These are phyloP conservation scores for Fusarium sp. DNA, from an alignment of 2,329 filamentous ascomycete genomes.

Conservation along the genomic window DNA sequence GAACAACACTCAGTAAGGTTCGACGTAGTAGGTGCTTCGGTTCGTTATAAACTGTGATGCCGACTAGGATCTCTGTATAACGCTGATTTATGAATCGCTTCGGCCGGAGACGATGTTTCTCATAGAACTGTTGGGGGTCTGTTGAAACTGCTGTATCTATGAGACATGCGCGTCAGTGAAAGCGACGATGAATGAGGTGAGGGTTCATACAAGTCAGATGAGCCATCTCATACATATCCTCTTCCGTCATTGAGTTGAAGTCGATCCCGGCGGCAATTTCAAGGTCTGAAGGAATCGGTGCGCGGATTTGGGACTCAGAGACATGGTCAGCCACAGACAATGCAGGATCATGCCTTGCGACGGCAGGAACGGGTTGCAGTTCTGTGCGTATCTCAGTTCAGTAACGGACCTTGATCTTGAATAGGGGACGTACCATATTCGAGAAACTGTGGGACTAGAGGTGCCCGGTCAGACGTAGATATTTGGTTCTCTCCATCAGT, in stretches of 20 bases:
- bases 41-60: constrained; percentile 98
- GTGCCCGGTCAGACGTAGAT: neutral
- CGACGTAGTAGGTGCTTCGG: constrained; percentile 94
- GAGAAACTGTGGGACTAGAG: too few species aligned
- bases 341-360: neutral
- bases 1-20: constrained; percentile 95
- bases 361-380: neutral
- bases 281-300: neutral
- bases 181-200: neutral
- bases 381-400: neutral
- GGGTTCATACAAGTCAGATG: neutral
- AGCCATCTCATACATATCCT: neutral
- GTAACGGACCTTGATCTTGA: too few species aligned
- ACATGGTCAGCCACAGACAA: too few species aligned
- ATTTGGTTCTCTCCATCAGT: neutral
- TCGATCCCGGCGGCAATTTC: neutral
- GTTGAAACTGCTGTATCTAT: neutral
- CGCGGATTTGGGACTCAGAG: neutral
- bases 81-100: neutral
- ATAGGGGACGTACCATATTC: too few species aligned
- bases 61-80: constrained; percentile 86
- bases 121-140: neutral
- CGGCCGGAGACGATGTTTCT: neutral
- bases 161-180: too few species aligned
- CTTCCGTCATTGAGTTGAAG: fast-evolving